Conservation (phyloP, 202 grass and related monocot genomes). For the Carex arenaria region DNA sequence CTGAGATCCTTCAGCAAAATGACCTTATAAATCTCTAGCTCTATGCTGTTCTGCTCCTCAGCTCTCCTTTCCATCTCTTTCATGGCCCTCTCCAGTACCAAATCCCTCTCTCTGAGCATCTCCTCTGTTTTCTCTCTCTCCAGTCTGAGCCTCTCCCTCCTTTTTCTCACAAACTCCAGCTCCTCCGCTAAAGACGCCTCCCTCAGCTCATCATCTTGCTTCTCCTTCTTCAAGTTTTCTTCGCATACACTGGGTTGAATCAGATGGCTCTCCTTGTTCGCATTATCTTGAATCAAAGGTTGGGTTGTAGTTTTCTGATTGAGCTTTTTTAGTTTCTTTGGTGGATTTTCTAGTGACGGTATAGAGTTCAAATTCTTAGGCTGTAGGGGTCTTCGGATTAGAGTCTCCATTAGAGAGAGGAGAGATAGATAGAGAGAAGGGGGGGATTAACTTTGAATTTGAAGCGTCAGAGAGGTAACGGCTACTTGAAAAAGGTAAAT, state of each 20-base stretch:
- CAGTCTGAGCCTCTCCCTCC: conserved; percentile 40
- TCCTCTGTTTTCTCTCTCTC: conserved; percentile 40
- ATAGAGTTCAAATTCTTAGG: conserved; percentile 26
- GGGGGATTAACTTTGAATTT: conserved; percentile 32
- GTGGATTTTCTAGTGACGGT: conserved; percentile 10
- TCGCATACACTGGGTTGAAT: conserved; percentile 4
- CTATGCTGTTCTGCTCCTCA: conserved; percentile 40
- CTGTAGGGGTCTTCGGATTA: conserved; percentile 24
- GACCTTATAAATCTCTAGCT: conserved; percentile 47
- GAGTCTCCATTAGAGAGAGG: conserved; percentile 14
- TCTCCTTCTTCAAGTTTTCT: not conserved
- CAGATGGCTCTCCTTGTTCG: not conserved
- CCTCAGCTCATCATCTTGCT: not conserved
- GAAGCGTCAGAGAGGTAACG: conserved; percentile 36
- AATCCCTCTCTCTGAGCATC: conserved; percentile 20
- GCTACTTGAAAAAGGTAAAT: conserved; percentile 33
- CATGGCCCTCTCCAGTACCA: conserved; percentile 30
- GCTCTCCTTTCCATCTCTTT: conserved; percentile 41
- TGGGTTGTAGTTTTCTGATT: conserved; percentile 23
- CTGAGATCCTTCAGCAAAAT: conserved; percentile 45
- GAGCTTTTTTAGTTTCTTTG: conserved; percentile 18
- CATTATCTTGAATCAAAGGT: conserved; percentile 33
- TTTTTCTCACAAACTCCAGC: conserved; percentile 47
- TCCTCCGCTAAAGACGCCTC: conserved; percentile 73
- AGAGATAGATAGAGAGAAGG: not conserved